Conservation (phyloP, 2,329 filamentous ascomycete species). For the Nothophaeocryptopus gaeumannii region DNA sequence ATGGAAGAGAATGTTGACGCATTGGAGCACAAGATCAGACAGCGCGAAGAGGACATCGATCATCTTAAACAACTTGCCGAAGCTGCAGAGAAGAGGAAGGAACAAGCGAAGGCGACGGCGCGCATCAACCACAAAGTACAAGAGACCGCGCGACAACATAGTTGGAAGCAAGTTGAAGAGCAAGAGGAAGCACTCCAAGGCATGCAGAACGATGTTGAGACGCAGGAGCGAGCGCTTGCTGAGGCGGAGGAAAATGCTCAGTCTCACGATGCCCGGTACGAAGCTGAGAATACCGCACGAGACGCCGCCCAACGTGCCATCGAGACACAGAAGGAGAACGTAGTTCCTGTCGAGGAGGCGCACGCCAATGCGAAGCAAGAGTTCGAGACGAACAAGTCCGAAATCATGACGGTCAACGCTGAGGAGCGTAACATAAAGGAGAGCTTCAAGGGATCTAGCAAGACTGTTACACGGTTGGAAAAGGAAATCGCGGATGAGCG, state of each 20-base stretch:
- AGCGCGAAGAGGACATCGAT: slow-evolving; percentile 62
- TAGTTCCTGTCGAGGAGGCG: slow-evolving; percentile 47
- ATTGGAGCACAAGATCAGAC: slow-evolving; percentile 62
- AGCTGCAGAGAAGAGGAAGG: slow-evolving; percentile 62
- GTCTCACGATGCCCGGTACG: slow-evolving; percentile 42
- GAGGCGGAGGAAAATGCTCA: slow-evolving; percentile 44
- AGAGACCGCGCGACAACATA: slow-evolving; percentile 63
- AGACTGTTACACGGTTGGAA: slow-evolving; percentile 42
- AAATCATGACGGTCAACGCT: slow-evolving; percentile 32
- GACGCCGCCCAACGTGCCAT: slow-evolving; percentile 38
- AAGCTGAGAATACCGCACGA: slow-evolving; percentile 42
- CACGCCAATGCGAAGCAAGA: slow-evolving; percentile 51
- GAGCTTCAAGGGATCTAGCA: slow-evolving; percentile 55
- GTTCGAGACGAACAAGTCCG: slow-evolving; percentile 41
- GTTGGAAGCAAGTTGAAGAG: slow-evolving; percentile 84
- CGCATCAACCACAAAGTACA: slow-evolving; percentile 49
- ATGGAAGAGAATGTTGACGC: slow-evolving; percentile 75
- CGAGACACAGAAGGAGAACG: slow-evolving; percentile 34
- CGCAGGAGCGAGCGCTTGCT: slow-evolving; percentile 47
- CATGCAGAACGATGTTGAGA: slow-evolving; percentile 30
- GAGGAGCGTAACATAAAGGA: slow-evolving; percentile 65
- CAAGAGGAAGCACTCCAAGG: slow-evolving; percentile 55
- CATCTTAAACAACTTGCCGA: slow-evolving; percentile 59
- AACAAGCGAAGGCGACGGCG: slow-evolving; percentile 60
- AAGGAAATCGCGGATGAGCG: slow-evolving; percentile 55